Base-by-base conservation (phyloP, 2,329 filamentous ascomycete genomes). In the Pyricularia grisea region DNA sequence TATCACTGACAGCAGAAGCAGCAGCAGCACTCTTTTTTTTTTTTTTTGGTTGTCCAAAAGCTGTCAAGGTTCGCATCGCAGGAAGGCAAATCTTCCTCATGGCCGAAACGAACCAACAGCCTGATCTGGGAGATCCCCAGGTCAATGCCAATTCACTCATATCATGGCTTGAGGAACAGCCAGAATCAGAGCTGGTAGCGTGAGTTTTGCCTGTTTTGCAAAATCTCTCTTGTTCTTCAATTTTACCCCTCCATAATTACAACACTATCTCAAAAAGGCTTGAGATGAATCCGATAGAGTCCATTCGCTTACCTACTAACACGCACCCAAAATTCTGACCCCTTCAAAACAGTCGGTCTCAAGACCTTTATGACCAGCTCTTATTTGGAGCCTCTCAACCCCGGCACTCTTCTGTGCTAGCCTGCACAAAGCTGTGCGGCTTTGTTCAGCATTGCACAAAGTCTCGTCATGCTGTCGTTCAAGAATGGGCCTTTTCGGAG, bases 381-480 rank as follows among this genome's bases (percentile, higher is more conserved):
- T 78, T 88, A 4, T 73, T 76, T 20, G 79, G 80, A 70, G 84
- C 85, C 31, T 80, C 82, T 11, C 83, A 85, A 73, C 85, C 86
- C 14, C 84, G 83, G 68, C 82, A 84, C 68, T 79, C 81, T 30
- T 88, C 85, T 4, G 85, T 85, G 14, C 84, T 87, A 73, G 83
- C 85, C 17, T 89, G 84, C 70, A 81, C 85, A 71, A 87, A 85
- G 74, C 81, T 90, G 25, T 89, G 86, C 72, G 85, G 87, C 36
- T 88, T 89, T 71, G 82, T 89, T 70, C 86, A 89, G 73, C 83
- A 86, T 70, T 85, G 85, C 68, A 83, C 81, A 71, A 85, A 82
- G 72, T 87, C 87, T 3, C 72, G 74, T 17, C 80, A 82, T 11
- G 71, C 77, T 30, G 69, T 72, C 4, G 74, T 89, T 36, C 78